phyloP scores from a whole-genome alignment of 1,139 yeast species.

The Zygosaccharomyces pseudobailii region DNA sequence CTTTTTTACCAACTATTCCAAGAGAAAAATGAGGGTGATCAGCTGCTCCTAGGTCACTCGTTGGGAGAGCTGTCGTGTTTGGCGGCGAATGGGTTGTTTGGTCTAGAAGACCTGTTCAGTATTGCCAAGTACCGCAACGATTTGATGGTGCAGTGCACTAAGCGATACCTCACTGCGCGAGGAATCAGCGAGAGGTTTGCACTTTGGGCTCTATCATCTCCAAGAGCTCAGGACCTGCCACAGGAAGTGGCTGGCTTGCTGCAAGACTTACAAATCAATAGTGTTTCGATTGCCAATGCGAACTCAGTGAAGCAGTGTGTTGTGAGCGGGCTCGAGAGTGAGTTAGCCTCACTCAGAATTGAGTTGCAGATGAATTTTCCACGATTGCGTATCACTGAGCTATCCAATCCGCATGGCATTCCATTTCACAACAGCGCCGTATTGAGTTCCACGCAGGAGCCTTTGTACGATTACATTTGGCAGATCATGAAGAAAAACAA shows the following conservation, averaged over 20 bases:
- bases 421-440: slow-evolving; percentile 34
- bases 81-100: slow-evolving; percentile 40
- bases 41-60: slow-evolving; percentile 48
- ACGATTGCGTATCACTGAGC: slow-evolving; percentile 25
- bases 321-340: slow-evolving; percentile 30
- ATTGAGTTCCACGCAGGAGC: slow-evolving; percentile 30
- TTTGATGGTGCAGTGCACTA: slow-evolving; percentile 31
- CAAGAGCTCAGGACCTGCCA: slow-evolving; percentile 26
- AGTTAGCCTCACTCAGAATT: slow-evolving; percentile 25
- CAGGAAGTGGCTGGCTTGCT: slow-evolving; percentile 22
- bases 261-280: slow-evolving; percentile 16
- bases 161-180: slow-evolving; percentile 23
- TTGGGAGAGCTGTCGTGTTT: slow-evolving; percentile 50
- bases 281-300: slow-evolving; percentile 31
- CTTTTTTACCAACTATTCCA: slow-evolving; percentile 26
- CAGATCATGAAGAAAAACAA: slow-evolving; percentile 27
- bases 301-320: slow-evolving; percentile 33
- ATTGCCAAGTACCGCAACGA: slow-evolving; percentile 33
- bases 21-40: slow-evolving; percentile 2
- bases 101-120: slow-evolving; percentile 33
- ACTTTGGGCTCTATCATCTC: slow-evolving; percentile 33
- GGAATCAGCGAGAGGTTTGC: slow-evolving; percentile 26
- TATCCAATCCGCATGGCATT: slow-evolving; percentile 30
- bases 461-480: slow-evolving; percentile 33
- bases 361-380: slow-evolving; percentile 24